Conservation (phyloP, 2,329 filamentous ascomycete genomes). For the Cladophialophora chaetospira region DNA sequence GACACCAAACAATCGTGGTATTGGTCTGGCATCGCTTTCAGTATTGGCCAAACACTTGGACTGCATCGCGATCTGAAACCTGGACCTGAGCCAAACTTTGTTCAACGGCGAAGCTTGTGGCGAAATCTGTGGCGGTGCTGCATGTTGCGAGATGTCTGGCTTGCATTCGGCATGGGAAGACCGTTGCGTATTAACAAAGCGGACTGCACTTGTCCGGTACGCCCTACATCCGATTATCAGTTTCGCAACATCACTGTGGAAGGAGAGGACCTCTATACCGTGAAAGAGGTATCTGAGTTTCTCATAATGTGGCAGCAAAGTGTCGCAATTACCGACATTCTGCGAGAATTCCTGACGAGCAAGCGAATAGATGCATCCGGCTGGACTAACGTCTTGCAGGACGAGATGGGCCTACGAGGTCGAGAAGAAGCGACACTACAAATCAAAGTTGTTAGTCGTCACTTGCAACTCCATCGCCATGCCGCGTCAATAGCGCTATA, state of each 20-base stretch:
- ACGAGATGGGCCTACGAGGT: neutral
- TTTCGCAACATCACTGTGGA: neutral
- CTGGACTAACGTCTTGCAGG: neutral
- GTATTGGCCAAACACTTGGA: neutral
- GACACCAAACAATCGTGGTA: neutral
- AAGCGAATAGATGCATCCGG: neutral
- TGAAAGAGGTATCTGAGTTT: neutral
- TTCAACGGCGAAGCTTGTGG: neutral
- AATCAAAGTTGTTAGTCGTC: neutral
- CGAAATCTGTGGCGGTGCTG: slow-evolving; percentile 1
- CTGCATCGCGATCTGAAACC: neutral
- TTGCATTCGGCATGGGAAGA: neutral
- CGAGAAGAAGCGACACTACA: neutral
- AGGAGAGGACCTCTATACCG: neutral
- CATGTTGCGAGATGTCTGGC: neutral
- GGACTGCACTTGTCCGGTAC: neutral
- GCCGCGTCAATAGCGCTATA: neutral
- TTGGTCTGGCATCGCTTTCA: neutral
- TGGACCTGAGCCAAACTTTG: neutral
- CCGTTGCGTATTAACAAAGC: neutral
- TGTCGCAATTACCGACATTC: neutral
- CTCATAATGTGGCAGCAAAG: neutral
- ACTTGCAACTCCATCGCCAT: neutral
- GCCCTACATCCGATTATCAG: neutral
- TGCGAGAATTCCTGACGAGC: neutral